Evolutionary conservation across 768 basidiomycete species (phyloP), one percentile per base, ranked within the genome.

Genomic region (Russula virescens): DNA sequence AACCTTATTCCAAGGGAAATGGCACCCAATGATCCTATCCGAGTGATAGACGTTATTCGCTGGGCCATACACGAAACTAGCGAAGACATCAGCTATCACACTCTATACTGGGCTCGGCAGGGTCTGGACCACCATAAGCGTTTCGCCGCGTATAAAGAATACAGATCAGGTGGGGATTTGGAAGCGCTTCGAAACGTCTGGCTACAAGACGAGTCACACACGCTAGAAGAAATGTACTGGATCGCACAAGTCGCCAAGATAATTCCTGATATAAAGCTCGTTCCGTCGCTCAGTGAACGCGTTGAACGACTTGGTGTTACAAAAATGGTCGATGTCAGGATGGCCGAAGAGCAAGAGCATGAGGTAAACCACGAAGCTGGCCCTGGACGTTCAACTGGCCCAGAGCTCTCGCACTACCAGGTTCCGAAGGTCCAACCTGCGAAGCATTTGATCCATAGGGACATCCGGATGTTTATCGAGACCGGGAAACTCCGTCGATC

Each of bases 11-110:
- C 53, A 26, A 38, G 21, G 14, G 47, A 18, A 16, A 19, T 8
- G 8, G 5, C n/a, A 21, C 28, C 40, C 42, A 38, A 13, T 35
- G 13, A 10, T 19, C 31, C 10, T 18, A 42, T 63, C n/a, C 45
- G 19, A 35, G 65, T 55, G 21, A 7, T 54, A 18, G 65, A 66
- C 6, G 34, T 66, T 9, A 52, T 66, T 28, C 62, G 65, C 21
- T 66, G 65, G 65, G 51, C 62, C 25, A 63, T 66, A 45, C 57
- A 58, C 21, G 65, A 60, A 54, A 60, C 65, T 0, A 64, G 65
- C 26, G 53, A 64, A n/a, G 65, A 66, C 35, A 66, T 66, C 8
- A 40, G 42, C 19, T 58, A 47, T n/a, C 62, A 60, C 42, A 23
- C 63, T 19, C 64, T 61, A 9, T 40, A 62, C 25, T 65, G 64